phyloP scores from a whole-genome alignment of 2,329 filamentous ascomycete species.

The Beauveria caledonica region DNA sequence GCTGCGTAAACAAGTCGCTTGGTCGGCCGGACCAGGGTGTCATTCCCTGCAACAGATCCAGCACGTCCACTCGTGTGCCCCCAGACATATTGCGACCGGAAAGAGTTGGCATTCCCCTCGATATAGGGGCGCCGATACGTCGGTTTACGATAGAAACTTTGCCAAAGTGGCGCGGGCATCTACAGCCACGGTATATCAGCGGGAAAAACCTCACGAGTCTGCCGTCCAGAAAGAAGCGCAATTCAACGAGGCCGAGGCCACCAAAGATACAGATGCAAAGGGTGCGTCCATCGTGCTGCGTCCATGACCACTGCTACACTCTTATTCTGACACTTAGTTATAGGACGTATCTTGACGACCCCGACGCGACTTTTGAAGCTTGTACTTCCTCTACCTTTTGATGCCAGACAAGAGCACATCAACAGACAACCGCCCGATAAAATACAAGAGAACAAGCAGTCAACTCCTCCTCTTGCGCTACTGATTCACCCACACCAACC shows the following conservation, averaged over 20 bases:
- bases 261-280: conserved; percentile 16
- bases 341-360: conserved; percentile 70
- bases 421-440: conserved; percentile 32
- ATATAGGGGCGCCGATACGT: background rate
- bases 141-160: conserved; percentile 1
- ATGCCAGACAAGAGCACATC: conserved; percentile 30
- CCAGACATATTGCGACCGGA: background rate
- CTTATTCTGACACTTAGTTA: background rate
- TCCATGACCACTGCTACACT: background rate
- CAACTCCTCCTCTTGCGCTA: conserved; percentile 73
- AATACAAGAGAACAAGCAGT: conserved; percentile 23
- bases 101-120: background rate
- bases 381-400: conserved; percentile 59
- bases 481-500: conserved; percentile 86
- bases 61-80: background rate
- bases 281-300: conserved; percentile 11
- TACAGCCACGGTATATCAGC: conserved; percentile 4
- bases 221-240: background rate
- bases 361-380: conserved; percentile 74
- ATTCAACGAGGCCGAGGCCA: conserved; percentile 5
- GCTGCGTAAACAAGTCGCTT: background rate
- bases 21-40: background rate
- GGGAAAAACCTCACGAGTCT: background rate
- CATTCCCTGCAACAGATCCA: background rate
- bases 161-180: conserved; percentile 4